Evolutionary conservation across 2,329 filamentous ascomycete genomes (phyloP).

Genomic region (Xylaria multiplex): DNA sequence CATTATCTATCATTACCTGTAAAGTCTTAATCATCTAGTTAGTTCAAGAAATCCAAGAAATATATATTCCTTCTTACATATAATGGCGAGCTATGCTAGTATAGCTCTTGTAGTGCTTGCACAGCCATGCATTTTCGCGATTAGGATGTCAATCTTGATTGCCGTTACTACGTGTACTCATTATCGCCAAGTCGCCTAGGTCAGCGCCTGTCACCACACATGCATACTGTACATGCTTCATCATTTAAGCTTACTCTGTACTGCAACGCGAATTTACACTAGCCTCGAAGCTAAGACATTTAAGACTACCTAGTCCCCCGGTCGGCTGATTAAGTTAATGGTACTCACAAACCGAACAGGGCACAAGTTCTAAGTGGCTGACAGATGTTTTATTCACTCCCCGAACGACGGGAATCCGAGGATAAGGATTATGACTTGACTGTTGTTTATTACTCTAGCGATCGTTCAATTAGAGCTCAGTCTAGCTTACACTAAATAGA

Average conservation of each 20-base stretch:
- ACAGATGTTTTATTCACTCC: background rate
- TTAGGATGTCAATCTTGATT: slow-evolving; percentile 21
- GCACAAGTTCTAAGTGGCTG: background rate
- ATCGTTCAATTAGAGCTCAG: background rate
- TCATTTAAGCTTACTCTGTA: slow-evolving; percentile 31
- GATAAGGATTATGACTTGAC: background rate
- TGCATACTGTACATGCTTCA: slow-evolving; percentile 18
- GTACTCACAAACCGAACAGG: background rate
- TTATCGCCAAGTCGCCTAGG: slow-evolving; percentile 14
- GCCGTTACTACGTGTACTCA: slow-evolving; percentile 5
- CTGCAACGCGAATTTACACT: slow-evolving; percentile 13
- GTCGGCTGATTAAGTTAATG: slow-evolving; percentile 20
- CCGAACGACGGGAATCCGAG: background rate
- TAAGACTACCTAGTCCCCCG: background rate
- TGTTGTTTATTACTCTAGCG: background rate
- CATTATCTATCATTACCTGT: slow-evolving; percentile 1
- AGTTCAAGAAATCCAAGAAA: no score
- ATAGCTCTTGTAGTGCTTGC: no score
- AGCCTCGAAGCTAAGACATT: slow-evolving; percentile 24
- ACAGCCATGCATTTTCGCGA: background rate
- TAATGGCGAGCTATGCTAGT: no score
- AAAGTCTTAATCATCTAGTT: background rate
- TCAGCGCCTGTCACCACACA: slow-evolving; percentile 11
- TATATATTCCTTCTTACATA: no score
- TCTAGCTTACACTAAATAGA: background rate